Evolutionary conservation across 2,329 filamentous ascomycete genomes (phyloP).

Genomic region (Trematosphaeria pertusa): DNA sequence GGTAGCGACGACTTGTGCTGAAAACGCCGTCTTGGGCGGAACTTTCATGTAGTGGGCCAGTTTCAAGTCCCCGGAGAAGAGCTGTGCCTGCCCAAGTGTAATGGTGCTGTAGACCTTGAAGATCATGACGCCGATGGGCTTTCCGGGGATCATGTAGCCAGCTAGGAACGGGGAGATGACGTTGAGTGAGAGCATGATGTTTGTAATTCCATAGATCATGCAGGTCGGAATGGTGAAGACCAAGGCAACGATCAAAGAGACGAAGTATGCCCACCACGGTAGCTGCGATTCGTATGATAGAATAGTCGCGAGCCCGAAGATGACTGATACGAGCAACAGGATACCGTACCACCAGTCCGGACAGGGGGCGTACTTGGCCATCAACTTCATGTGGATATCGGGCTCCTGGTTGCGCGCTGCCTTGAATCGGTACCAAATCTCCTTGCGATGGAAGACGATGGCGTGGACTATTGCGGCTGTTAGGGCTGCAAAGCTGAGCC

Average conservation of each 20-base stretch:
- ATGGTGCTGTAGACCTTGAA: slow-evolving; percentile 54
- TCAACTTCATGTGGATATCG: slow-evolving; percentile 44
- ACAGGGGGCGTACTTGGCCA: slow-evolving; percentile 40
- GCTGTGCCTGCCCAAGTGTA: slow-evolving; percentile 42
- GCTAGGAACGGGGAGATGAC: slow-evolving; percentile 48
- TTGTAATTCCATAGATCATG: slow-evolving; percentile 59
- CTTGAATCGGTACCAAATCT: slow-evolving; percentile 49
- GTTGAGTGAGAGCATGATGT: slow-evolving; percentile 28
- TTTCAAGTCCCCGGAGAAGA: slow-evolving; percentile 59
- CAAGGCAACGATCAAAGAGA: slow-evolving; percentile 52
- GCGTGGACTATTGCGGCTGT: slow-evolving; percentile 46
- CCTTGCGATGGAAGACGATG: slow-evolving; percentile 44
- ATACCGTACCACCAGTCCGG: slow-evolving; percentile 53
- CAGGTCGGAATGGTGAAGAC: slow-evolving; percentile 68
- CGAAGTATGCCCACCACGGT: slow-evolving; percentile 42
- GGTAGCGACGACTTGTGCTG: slow-evolving; percentile 69
- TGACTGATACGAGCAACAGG: slow-evolving; percentile 60
- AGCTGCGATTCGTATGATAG: slow-evolving; percentile 49
- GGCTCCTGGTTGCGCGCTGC: slow-evolving; percentile 34
- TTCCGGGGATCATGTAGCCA: slow-evolving; percentile 58
- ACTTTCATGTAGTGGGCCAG: slow-evolving; percentile 62
- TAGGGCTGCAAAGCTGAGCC: slow-evolving; percentile 47
- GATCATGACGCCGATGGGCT: slow-evolving; percentile 59
- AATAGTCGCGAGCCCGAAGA: slow-evolving; percentile 35
- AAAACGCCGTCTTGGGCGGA: slow-evolving; percentile 71